These are phyloP conservation scores for Leccinum variicolor DNA, from an alignment of 768 basidiomycete species.

Conservation along the genomic window DNA sequence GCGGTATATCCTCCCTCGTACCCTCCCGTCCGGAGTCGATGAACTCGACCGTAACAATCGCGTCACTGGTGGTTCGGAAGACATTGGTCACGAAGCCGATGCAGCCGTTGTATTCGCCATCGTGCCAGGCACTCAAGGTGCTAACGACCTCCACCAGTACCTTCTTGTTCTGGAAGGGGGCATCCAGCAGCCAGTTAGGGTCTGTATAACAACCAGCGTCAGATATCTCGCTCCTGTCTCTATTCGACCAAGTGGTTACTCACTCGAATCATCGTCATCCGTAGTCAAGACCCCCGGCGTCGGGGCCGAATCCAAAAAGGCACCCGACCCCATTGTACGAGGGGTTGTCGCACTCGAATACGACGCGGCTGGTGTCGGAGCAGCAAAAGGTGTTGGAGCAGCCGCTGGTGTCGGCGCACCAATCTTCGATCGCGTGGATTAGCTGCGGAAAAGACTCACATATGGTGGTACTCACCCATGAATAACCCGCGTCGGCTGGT, in stretches of 20 bases:
- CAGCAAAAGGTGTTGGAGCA: constrained; percentile 38
- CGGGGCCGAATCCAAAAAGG: constrained; percentile 27
- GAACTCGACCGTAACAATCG: constrained; percentile 26
- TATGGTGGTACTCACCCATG: constrained; percentile 33
- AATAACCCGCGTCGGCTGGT: constrained; percentile 30
- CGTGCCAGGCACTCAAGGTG: constrained; percentile 26
- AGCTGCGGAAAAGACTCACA: constrained; percentile 12
- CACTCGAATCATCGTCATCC: constrained; percentile 30
- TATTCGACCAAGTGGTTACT: constrained; percentile 8
- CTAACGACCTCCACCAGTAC: constrained; percentile 28
- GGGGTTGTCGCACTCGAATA: constrained; percentile 33
- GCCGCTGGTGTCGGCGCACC: constrained; percentile 37
- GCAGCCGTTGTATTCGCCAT: constrained; percentile 26
- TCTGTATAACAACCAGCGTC: constrained; percentile 20
- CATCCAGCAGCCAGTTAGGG: constrained; percentile 27
- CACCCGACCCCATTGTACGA: constrained; percentile 23
- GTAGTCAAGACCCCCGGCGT: constrained; percentile 27
- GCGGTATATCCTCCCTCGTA: constrained; percentile 36
- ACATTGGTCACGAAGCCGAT: constrained; percentile 28
- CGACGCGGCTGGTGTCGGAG: constrained; percentile 27
- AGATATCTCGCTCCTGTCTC: constrained; percentile 10
- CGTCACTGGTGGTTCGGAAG: constrained; percentile 27
- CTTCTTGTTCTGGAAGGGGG: constrained; percentile 25
- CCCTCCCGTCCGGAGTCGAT: constrained; percentile 31
- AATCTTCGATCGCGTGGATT: constrained; percentile 18